Percentiles rank a stretch among this genome's conserved stretches.
These are phyloP conservation scores for Inosperma sp. DNA, from an alignment of 768 basidiomycete genomes.

Conservation along the genomic window DNA sequence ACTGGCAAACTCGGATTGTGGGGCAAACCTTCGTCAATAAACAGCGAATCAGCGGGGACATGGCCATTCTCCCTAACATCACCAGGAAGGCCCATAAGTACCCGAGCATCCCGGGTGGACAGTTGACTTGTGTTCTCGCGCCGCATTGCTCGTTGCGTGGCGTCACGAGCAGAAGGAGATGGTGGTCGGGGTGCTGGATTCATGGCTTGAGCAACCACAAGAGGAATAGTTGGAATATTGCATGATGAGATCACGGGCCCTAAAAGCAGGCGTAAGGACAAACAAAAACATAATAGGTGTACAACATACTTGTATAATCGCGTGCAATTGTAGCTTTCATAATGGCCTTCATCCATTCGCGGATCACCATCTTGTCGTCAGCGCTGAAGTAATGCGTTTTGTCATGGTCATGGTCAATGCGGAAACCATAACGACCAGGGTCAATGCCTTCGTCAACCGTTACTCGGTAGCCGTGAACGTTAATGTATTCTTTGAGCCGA, in stretches of 20 bases:
- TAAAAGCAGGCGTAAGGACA: constrained; percentile 29
- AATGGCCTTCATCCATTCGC: constrained; percentile 99
- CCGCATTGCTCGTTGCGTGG: constrained; percentile 81
- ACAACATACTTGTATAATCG: constrained; percentile 73
- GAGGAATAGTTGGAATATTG: constrained; percentile 94
- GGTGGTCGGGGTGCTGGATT: constrained; percentile 94
- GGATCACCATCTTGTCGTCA: constrained; percentile 74
- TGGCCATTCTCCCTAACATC: constrained; percentile 44
- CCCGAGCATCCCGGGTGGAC: constrained; percentile 71
- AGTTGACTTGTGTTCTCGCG: constrained; percentile 83
- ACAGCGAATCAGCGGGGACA: constrained; percentile 53
- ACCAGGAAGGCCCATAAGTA: constrained; percentile 58
- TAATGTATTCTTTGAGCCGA: constrained; percentile 94
- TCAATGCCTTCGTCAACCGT: constrained; percentile 88
- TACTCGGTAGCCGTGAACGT: constrained; percentile 88
- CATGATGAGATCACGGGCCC: constrained; percentile 94
- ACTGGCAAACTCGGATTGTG: constrained; percentile 12
- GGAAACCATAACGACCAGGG: constrained; percentile 92
- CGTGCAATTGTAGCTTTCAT: constrained; percentile 98
- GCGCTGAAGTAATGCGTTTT: constrained; percentile 90
- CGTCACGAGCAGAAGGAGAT: constrained; percentile 81
- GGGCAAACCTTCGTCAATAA: constrained; percentile 37
- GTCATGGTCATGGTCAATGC: constrained; percentile 83
- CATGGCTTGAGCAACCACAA: constrained; percentile 94
- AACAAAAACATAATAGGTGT: neutral